Conservation (phyloP, 1,139 yeast species). For the Maudiozyma humilis region DNA sequence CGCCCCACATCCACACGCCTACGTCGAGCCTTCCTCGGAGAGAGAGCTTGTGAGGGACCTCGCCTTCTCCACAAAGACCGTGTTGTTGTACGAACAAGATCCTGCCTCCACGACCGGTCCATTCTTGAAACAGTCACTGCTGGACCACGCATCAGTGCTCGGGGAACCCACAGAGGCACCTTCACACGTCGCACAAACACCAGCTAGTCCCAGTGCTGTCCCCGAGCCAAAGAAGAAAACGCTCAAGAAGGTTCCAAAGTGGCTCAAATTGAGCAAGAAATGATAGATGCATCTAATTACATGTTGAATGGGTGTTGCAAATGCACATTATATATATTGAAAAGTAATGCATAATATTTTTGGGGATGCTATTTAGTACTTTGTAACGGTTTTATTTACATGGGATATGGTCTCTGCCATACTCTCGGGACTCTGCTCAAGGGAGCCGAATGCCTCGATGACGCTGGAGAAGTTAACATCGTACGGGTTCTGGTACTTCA, state of each 20-base stretch:
- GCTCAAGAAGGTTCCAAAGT: constrained; percentile 31
- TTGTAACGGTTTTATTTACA: constrained; percentile 9
- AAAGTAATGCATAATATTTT: neutral
- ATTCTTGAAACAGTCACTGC: constrained; percentile 32
- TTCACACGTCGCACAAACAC: neutral
- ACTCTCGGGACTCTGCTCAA: constrained; percentile 5
- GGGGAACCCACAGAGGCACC: neutral
- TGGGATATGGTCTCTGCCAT: constrained; percentile 3
- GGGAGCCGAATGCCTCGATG: constrained; percentile 8
- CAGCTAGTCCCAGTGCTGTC: neutral
- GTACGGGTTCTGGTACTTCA: constrained; percentile 11
- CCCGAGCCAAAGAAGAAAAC: constrained; percentile 7
- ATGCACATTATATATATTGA: neutral
- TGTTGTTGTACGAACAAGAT: constrained; percentile 29
- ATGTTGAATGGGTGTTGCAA: neutral
- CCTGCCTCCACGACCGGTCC: constrained; percentile 31
- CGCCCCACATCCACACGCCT: constrained; percentile 41
- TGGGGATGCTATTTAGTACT: neutral
- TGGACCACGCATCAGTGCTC: constrained; percentile 9
- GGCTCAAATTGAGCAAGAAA: constrained; percentile 35
- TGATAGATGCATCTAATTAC: constrained; percentile 10
- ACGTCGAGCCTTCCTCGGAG: constrained; percentile 21
- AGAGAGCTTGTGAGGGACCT: constrained; percentile 20
- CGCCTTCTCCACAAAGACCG: constrained; percentile 30
- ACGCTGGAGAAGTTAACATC: constrained; percentile 12